Base-by-base conservation (phyloP, 305 asterid species). In the Petunia hybrid region DNA sequence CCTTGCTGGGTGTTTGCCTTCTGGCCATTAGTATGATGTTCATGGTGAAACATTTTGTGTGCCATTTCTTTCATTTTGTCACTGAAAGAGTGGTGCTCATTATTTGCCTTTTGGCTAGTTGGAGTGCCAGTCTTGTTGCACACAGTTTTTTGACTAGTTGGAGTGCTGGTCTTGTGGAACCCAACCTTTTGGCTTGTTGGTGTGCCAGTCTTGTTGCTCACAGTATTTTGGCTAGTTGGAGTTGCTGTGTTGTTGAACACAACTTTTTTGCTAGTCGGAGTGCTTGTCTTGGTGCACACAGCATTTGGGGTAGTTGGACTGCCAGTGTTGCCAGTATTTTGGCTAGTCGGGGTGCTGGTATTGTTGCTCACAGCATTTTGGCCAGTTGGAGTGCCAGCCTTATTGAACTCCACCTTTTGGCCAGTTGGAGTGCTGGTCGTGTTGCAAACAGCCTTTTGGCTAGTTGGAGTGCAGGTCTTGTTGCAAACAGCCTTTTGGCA, bases 11-110 rank as follows among this genome's bases (percentile, higher is more conserved):
- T 53, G 64, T 53, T 63, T 74, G 78, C 64, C 43, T 74, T 53
- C 64, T 73, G 78, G 5, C 60, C 71, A n/a, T 59, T 69, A 5
- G 68, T 70, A 31, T 80, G 60, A 67, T 22, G 66, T 40, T 80
- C 82, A 57, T 76, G 79, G 71, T 80, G 83, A 59, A 80, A 80
- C 42, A 69, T 74, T 80, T 60, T 80, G 41, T 76, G 63, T 41
- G 80, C 22, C 83, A 57, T 70, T 62, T 60, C 83, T 80, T 12
- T 80, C 83, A 70, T 63, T 74, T 80, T 80, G 35, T 80, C 70
- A 0, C 51, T 1, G 9, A 79, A 66, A 53, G 82, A 79, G 7
- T 66, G 67, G 77, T 67, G 48, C 64, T 79, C 79, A 42, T 80
- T 62, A 38, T 70, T 79, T 13, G 64, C 56, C 76, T 79, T 79